Evolutionary conservation across 2,329 filamentous ascomycete species (phyloP).

Genomic region (Coniochaeta ligniaria): DNA sequence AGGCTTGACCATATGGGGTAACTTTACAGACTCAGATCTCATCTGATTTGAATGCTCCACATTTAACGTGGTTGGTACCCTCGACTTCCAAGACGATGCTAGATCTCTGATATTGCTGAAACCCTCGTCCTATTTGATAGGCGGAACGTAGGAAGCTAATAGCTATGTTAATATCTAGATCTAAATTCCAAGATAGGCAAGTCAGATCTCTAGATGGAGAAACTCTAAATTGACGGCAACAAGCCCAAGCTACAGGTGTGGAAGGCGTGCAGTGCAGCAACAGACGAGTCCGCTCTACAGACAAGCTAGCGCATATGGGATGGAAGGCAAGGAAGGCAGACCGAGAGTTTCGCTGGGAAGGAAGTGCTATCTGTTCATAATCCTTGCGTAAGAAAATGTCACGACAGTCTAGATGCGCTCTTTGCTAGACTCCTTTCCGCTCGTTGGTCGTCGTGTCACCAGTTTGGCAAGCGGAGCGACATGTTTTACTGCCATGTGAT

Average conservation of each 20-base stretch:
- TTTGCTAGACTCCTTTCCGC: background rate
- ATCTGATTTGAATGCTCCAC: background rate
- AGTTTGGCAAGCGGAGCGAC: background rate
- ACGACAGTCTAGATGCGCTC: too few relatives aligned
- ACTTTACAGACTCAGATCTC: background rate
- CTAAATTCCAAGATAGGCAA: too few relatives aligned
- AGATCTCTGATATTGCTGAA: too few relatives aligned
- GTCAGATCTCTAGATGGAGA: background rate
- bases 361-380: background rate
- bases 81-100: background rate
- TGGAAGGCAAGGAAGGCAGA: too few relatives aligned
- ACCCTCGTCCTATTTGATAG: too few relatives aligned
- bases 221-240: background rate
- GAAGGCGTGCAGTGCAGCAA: too few relatives aligned
- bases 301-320: too few relatives aligned
- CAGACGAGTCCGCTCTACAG: too few relatives aligned
- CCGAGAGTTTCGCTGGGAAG: too few relatives aligned
- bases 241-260: background rate
- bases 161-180: too few relatives aligned
- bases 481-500: background rate
- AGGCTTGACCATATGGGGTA: background rate
- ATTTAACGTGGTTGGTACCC: background rate
- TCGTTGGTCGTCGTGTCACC: background rate
- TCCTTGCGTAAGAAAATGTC: background rate
- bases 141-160: background rate